A percentile compares a stretch with the other conserved stretches of the same genome.
Evolutionary conservation across 768 basidiomycete genomes (phyloP).

Genomic region (Mycena filopes): DNA sequence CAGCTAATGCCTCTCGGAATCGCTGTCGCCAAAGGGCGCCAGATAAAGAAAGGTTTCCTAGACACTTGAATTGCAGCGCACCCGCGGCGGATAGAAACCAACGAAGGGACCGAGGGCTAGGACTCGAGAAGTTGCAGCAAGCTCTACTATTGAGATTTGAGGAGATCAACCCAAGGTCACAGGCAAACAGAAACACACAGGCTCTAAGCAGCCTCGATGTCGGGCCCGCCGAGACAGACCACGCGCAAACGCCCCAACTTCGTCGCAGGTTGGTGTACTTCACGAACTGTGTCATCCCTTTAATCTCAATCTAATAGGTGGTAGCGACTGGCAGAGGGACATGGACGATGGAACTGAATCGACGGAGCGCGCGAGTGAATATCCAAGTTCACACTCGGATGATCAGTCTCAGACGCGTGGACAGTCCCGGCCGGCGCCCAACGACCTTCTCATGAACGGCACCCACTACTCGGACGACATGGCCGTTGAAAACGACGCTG

Average conservation of each 20-base stretch:
- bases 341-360: slow-evolving; percentile 18
- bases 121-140: too few relatives aligned
- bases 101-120: too few relatives aligned
- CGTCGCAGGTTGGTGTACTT: slow-evolving; percentile 12
- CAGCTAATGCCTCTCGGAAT: too few relatives aligned
- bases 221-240: background rate
- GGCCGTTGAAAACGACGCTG: slow-evolving; percentile 40
- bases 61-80: too few relatives aligned
- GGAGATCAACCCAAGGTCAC: too few relatives aligned
- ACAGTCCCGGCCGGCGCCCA: slow-evolving; percentile 16
- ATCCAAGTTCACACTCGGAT: slow-evolving; percentile 25
- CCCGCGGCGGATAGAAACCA: too few relatives aligned
- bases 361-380: slow-evolving; percentile 21
- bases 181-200: background rate
- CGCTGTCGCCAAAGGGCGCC: too few relatives aligned
- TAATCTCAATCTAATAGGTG: slow-evolving; percentile 9
- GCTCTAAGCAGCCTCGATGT: too few relatives aligned
- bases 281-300: background rate
- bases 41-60: too few relatives aligned
- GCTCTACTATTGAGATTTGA: too few relatives aligned
- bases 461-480: slow-evolving; percentile 32
- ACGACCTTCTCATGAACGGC: slow-evolving; percentile 31
- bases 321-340: slow-evolving; percentile 21
- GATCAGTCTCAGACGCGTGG: slow-evolving; percentile 15
- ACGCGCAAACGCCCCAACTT: slow-evolving; percentile 22